phyloP scores from a whole-genome alignment of 345 rosid genomes.

The Laguncularia racemosa region DNA sequence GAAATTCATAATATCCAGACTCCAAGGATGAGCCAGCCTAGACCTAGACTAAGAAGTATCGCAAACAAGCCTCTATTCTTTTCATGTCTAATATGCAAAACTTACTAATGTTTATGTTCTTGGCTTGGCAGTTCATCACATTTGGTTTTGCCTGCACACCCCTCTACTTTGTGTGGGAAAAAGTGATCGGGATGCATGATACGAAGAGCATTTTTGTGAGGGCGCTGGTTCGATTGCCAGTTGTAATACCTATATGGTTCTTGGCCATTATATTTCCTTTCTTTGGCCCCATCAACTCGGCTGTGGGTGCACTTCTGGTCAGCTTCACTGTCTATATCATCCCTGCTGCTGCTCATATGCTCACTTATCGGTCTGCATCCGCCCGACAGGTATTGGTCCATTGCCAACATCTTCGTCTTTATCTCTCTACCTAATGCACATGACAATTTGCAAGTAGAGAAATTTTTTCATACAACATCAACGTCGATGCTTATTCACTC shows the following conservation, averaged over 20 bases:
- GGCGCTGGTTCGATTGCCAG: slow-evolving; percentile 63
- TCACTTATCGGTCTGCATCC: slow-evolving; percentile 56
- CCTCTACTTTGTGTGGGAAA: slow-evolving; percentile 86
- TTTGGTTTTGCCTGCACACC: slow-evolving; percentile 87
- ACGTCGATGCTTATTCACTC: not conserved
- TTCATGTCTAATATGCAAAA: too few species aligned
- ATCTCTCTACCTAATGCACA: slow-evolving; percentile 3
- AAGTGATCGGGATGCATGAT: slow-evolving; percentile 72
- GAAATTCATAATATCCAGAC: too few species aligned
- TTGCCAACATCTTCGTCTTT: not conserved
- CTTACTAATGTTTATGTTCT: not conserved
- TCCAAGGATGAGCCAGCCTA: too few species aligned
- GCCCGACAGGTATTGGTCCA: slow-evolving; percentile 51
- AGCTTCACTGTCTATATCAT: slow-evolving; percentile 89
- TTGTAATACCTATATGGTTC: slow-evolving; percentile 84
- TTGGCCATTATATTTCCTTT: slow-evolving; percentile 81
- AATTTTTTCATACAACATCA: too few species aligned
- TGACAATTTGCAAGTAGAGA: not conserved
- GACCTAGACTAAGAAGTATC: too few species aligned
- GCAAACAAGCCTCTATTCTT: too few species aligned
- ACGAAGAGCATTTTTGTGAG: slow-evolving; percentile 61
- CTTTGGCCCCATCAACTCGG: slow-evolving; percentile 87
- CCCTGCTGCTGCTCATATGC: slow-evolving; percentile 79
- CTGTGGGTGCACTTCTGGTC: slow-evolving; percentile 78
- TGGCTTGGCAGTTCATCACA: slow-evolving; percentile 61